Evolutionary conservation across 768 basidiomycete species (phyloP).

Genomic region (Nevesoporus exiguus): DNA sequence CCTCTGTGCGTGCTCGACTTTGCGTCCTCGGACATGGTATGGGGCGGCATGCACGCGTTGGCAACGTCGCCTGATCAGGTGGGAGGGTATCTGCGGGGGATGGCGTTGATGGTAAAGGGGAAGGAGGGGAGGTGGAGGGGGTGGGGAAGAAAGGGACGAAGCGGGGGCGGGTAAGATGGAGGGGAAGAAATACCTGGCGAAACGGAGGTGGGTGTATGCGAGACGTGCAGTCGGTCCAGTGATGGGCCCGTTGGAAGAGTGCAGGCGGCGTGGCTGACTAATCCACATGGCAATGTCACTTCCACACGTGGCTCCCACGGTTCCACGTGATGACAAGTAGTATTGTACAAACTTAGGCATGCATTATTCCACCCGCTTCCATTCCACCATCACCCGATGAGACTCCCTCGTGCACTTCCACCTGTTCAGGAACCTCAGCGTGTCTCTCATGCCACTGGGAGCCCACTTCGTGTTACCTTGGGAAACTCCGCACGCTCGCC

Average conservation of each 20-base stretch:
- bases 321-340: conserved; percentile 12
- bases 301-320: conserved; percentile 7
- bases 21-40: conserved; percentile 60
- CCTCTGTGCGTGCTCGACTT: conserved; percentile 35
- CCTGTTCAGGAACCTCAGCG: conserved; percentile 25
- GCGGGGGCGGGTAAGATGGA: neutral
- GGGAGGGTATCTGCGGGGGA: conserved; percentile 3
- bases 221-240: conserved; percentile 21
- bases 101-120: neutral
- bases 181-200: conserved; percentile 14
- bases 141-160: neutral
- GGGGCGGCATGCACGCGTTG: conserved; percentile 31
- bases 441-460: conserved; percentile 22
- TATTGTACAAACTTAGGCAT: neutral
- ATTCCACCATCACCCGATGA: conserved; percentile 10
- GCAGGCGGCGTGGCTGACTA: conserved; percentile 29
- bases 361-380: conserved; percentile 20
- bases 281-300: conserved; percentile 24
- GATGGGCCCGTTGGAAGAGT: conserved; percentile 26
- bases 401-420: conserved; percentile 30
- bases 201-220: conserved; percentile 28
- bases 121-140: neutral
- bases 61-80: conserved; percentile 25
- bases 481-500: conserved; percentile 79
- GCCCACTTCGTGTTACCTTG: conserved; percentile 44